Evolutionary conservation across 2,329 filamentous ascomycete genomes (phyloP).

Genomic region (Colletotrichum gloeosporioides): DNA sequence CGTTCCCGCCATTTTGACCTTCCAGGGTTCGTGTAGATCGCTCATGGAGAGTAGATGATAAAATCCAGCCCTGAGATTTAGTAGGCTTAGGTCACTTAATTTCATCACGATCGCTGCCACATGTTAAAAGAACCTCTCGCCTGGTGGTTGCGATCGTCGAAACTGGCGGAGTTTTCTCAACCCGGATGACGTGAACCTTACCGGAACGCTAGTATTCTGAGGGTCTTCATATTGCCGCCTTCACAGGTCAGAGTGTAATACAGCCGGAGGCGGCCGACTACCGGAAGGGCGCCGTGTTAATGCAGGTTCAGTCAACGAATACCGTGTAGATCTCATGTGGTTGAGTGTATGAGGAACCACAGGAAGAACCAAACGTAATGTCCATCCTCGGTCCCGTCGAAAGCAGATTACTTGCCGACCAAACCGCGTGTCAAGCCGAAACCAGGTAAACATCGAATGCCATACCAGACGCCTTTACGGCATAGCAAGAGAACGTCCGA

Average conservation of each 20-base stretch:
- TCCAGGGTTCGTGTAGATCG: neutral
- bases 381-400: accelerated
- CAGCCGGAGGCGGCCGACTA: neutral
- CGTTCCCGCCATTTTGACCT: accelerated
- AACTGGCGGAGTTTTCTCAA: neutral
- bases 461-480: neutral
- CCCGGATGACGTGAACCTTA: neutral
- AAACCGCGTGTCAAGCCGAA: neutral
- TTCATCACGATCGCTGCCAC: accelerated
- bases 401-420: neutral
- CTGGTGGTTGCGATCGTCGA: neutral
- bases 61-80: accelerated
- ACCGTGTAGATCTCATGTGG: neutral
- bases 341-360: neutral
- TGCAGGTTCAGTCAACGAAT: neutral
- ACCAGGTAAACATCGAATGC: neutral
- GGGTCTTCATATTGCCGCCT: neutral
- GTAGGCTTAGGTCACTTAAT: accelerated
- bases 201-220: neutral
- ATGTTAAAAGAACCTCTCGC: neutral
- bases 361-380: neutral
- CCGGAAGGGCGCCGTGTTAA: neutral
- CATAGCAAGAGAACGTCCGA: neutral
- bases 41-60: neutral
- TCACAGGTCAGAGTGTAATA: neutral